Evolutionary conservation across 2,329 filamentous ascomycete genomes (phyloP).

Genomic region (Septoria petroselini): DNA sequence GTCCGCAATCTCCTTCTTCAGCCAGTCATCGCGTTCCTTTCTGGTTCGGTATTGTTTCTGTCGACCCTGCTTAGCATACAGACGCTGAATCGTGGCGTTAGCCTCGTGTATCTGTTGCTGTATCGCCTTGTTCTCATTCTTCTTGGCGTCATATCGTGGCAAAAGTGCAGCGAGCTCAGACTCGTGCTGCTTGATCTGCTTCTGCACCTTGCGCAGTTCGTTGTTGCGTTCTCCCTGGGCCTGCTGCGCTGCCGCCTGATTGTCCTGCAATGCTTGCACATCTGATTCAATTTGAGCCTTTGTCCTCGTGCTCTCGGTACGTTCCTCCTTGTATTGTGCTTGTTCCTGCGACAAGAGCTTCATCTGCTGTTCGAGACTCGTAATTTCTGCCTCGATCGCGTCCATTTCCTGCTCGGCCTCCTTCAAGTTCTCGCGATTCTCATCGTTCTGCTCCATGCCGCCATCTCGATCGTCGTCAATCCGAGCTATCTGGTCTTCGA

Average conservation of each 20-base stretch:
- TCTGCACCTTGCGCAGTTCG: constrained; percentile 68
- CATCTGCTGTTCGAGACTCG: constrained; percentile 74
- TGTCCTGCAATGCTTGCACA: constrained; percentile 77
- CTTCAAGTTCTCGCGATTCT: constrained; percentile 55
- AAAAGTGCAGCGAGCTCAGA: constrained; percentile 69
- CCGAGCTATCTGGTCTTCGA: constrained; percentile 72
- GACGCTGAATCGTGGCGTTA: constrained; percentile 69
- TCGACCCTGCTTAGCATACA: constrained; percentile 89
- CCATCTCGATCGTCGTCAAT: constrained; percentile 79
- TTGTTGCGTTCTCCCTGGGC: constrained; percentile 66
- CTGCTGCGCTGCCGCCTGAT: constrained; percentile 73
- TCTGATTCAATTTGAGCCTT: constrained; percentile 84
- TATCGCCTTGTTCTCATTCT: constrained; percentile 67
- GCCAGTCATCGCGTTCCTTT: constrained; percentile 78
- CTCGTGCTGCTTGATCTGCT: constrained; percentile 73
- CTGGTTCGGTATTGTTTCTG: constrained; percentile 86
- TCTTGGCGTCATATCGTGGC: constrained; percentile 72
- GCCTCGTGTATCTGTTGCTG: constrained; percentile 71
- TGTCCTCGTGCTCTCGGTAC: constrained; percentile 72
- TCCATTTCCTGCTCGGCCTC: constrained; percentile 74
- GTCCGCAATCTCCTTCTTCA: constrained; percentile 76
- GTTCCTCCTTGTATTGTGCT: constrained; percentile 82
- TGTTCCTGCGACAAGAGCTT: constrained; percentile 83
- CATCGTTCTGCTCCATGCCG: constrained; percentile 61
- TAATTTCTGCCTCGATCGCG: constrained; percentile 73